These are phyloP conservation scores for Phytophthora fragariaefolia DNA, from an alignment of 352 stramenopile species.

Conservation along the genomic window DNA sequence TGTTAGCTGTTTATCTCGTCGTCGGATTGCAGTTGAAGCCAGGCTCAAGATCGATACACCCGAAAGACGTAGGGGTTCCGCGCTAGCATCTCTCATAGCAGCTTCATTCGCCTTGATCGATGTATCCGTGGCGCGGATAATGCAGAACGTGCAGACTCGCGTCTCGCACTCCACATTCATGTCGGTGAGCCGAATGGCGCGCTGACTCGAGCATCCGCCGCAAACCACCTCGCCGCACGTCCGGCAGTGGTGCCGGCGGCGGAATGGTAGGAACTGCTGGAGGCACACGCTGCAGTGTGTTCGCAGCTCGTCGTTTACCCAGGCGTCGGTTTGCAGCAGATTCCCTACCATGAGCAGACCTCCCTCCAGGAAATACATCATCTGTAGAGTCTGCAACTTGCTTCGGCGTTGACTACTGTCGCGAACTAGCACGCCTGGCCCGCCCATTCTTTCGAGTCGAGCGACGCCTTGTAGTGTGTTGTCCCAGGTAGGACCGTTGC, in stretches of 20 bases:
- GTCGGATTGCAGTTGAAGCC: constrained; percentile 14
- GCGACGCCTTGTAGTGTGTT: constrained; percentile 4
- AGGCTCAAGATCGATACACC: constrained; percentile 40
- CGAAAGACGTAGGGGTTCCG: constrained; percentile 23
- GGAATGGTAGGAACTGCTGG: constrained; percentile 83
- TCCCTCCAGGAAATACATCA: constrained; percentile 82
- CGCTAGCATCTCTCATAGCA: constrained; percentile 41
- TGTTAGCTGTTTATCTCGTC: constrained; percentile 51
- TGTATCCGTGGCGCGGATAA: constrained; percentile 76
- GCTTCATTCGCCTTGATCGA: constrained; percentile 67
- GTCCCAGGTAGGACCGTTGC: constrained; percentile 12
- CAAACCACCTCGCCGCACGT: constrained; percentile 84
- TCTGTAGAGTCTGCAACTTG: constrained; percentile 42
- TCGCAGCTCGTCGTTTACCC: constrained; percentile 71
- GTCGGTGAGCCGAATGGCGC: constrained; percentile 74
- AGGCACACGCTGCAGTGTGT: constrained; percentile 86
- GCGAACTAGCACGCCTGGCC: constrained; percentile 16
- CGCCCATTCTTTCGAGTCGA: constrained; percentile 21
- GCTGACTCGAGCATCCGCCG: constrained; percentile 73
- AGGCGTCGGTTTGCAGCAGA: constrained; percentile 69
- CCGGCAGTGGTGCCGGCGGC: constrained; percentile 78
- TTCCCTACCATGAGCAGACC: constrained; percentile 75
- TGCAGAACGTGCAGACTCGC: constrained; percentile 82
- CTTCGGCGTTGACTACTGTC: constrained; percentile 25
- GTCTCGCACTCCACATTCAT: constrained; percentile 83